phyloP scores from a whole-genome alignment of 192 early-diverging fungal genomes.

The Linnemannia exigua region DNA sequence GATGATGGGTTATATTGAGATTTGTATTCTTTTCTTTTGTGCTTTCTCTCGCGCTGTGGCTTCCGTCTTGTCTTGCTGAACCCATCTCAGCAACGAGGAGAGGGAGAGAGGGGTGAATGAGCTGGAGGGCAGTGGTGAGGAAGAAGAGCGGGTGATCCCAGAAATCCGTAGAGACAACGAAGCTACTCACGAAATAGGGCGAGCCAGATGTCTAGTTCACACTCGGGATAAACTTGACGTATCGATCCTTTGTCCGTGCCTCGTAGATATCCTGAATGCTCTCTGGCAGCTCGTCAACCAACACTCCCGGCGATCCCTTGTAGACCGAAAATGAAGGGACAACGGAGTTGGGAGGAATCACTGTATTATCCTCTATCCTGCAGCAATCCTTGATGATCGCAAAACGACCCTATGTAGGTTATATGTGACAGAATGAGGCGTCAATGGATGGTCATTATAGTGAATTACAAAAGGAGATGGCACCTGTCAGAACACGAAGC shows the following conservation, averaged over 20 bases:
- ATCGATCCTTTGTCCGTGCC: slow-evolving; percentile 79
- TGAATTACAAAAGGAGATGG: slow-evolving; percentile 13
- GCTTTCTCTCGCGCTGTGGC: neutral
- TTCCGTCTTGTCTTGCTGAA: neutral
- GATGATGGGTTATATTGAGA: neutral
- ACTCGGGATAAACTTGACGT: slow-evolving; percentile 78
- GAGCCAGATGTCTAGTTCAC: slow-evolving; percentile 20
- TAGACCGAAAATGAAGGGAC: slow-evolving; percentile 95
- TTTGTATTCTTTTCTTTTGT: slow-evolving; percentile 2
- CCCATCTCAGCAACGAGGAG: neutral
- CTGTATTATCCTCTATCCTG: slow-evolving; percentile 89
- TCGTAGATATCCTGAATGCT: slow-evolving; percentile 88
- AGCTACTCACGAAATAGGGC: neutral
- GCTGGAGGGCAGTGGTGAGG: neutral
- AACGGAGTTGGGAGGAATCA: slow-evolving; percentile 93
- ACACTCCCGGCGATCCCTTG: slow-evolving; percentile 83
- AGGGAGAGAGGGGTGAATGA: neutral
- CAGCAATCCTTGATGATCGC: slow-evolving; percentile 97
- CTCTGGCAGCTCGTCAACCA: slow-evolving; percentile 90
- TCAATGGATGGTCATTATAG: neutral
- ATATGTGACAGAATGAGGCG: neutral
- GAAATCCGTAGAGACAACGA: neutral
- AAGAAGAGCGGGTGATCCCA: neutral
- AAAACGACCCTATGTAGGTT: slow-evolving; percentile 81
- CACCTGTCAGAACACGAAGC: neutral